These are phyloP conservation scores for Lasiosphaeria miniovina DNA, from an alignment of 495 filamentous ascomycete species.

Conservation along the genomic window DNA sequence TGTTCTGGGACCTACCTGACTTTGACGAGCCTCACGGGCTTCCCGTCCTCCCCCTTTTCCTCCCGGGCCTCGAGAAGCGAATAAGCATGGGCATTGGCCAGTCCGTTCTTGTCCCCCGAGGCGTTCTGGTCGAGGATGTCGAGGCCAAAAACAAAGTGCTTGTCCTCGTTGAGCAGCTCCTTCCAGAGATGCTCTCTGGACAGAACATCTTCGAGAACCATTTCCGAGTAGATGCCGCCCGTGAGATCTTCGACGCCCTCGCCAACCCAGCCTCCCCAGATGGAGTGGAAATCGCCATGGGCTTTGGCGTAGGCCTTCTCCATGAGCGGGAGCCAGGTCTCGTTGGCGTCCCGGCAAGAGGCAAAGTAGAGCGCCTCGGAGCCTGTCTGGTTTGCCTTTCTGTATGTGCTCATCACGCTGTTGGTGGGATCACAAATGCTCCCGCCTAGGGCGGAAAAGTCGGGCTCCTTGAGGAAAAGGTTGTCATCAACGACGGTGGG, in stretches of 20 bases:
- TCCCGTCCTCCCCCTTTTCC: constrained; percentile 50
- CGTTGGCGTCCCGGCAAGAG: constrained; percentile 64
- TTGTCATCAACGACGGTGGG: constrained; percentile 63
- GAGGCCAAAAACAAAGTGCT: constrained; percentile 20
- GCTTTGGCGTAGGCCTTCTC: constrained; percentile 81
- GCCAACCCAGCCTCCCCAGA: constrained; percentile 69
- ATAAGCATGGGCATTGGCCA: constrained; percentile 65
- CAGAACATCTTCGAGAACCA: constrained; percentile 55
- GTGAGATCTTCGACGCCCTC: constrained; percentile 76
- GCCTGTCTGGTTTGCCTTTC: constrained; percentile 13
- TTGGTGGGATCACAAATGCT: constrained; percentile 33
- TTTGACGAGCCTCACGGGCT: constrained; percentile 50
- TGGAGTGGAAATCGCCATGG: constrained; percentile 53
- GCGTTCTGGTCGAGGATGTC: constrained; percentile 10
- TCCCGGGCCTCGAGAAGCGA: constrained; percentile 68
- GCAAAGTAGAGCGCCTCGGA: constrained; percentile 69
- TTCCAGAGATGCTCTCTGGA: constrained; percentile 70
- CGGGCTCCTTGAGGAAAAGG: constrained; percentile 13
- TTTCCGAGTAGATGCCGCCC: constrained; percentile 71
- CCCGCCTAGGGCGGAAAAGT: constrained; percentile 22
- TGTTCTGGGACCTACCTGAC: constrained; percentile 40
- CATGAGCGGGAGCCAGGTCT: constrained; percentile 74
- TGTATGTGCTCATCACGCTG: constrained; percentile 7
- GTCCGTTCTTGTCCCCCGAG: constrained; percentile 42
- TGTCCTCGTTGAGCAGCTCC: constrained; percentile 53